Evolutionary conservation across 2,329 filamentous ascomycete species (phyloP).

Genomic region (Podosphaera aphanis): DNA sequence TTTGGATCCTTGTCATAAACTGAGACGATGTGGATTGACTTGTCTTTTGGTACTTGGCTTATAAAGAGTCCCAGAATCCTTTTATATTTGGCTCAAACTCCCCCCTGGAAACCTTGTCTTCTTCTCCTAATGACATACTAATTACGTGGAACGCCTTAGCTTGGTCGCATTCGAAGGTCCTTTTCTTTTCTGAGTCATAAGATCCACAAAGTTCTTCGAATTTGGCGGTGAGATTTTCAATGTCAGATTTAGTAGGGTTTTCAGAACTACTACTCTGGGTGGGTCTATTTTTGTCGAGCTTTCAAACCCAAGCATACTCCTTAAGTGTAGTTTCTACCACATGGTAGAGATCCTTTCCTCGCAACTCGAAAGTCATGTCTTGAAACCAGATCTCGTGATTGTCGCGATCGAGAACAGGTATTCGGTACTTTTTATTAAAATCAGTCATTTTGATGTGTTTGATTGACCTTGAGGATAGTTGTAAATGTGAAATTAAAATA

Average conservation of each 20-base stretch:
- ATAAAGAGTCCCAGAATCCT: not conserved
- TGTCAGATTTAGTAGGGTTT: not conserved
- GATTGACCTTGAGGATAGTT: not conserved
- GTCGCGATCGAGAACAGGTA: not conserved
- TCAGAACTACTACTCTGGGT: not conserved
- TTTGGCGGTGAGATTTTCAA: not conserved
- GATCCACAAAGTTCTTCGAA: not conserved
- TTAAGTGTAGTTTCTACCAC: not conserved
- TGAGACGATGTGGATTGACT: not conserved
- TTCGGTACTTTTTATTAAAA: not conserved
- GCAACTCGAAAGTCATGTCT: not conserved
- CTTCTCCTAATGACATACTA: not conserved
- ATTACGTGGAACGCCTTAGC: not conserved
- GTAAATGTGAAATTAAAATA: not conserved
- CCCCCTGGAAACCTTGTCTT: not conserved
- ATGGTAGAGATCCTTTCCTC: not conserved
- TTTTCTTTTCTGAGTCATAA: not conserved
- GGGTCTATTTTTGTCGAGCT: not conserved
- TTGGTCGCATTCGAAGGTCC: not conserved
- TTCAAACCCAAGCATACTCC: not conserved
- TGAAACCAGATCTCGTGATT: slow-evolving; percentile 1
- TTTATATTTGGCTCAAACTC: not conserved
- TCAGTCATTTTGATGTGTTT: not conserved
- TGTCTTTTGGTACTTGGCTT: not conserved
- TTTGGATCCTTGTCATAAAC: not conserved